Evolutionary conservation across 495 filamentous ascomycete genomes (phyloP).

Genomic region (Neurospora sp.): DNA sequence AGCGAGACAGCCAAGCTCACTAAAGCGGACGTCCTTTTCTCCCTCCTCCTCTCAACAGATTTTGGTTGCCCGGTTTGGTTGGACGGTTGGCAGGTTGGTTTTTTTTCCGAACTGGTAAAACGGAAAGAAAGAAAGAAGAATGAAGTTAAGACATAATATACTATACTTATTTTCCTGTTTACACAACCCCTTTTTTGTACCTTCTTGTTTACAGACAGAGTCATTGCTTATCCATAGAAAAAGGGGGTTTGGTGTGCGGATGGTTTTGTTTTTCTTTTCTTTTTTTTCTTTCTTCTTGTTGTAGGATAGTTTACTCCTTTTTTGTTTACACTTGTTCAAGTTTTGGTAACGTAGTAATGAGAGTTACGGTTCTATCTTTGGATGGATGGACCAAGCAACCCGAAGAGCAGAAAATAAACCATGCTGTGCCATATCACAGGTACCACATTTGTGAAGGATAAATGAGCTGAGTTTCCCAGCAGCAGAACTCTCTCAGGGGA

Average conservation of each 20-base stretch:
- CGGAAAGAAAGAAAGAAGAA: background rate
- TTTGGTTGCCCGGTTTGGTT: background rate
- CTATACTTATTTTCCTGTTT: background rate
- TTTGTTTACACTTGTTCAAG: background rate
- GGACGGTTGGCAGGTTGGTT: background rate
- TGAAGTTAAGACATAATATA: background rate
- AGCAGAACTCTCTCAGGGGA: no score
- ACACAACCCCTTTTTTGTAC: background rate
- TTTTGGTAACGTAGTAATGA: background rate
- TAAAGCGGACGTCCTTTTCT: background rate
- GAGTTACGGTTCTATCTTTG: background rate
- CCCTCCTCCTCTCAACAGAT: background rate
- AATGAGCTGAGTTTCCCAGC: no score
- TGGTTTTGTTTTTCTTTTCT: background rate
- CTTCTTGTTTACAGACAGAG: background rate
- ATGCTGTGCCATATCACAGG: no score
- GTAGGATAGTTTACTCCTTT: background rate
- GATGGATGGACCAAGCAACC: no score
- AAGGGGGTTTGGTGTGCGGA: background rate
- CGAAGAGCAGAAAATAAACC: no score
- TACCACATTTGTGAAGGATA: no score
- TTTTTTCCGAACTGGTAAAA: background rate
- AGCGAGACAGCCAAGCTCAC: background rate
- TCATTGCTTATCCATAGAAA: background rate
- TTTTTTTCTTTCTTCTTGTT: background rate